A percentile compares a stretch with the other conserved stretches of the same genome.
Evolutionary conservation across 306 rosid genomes (phyloP).

Genomic region (Citrullus colocynthis): DNA sequence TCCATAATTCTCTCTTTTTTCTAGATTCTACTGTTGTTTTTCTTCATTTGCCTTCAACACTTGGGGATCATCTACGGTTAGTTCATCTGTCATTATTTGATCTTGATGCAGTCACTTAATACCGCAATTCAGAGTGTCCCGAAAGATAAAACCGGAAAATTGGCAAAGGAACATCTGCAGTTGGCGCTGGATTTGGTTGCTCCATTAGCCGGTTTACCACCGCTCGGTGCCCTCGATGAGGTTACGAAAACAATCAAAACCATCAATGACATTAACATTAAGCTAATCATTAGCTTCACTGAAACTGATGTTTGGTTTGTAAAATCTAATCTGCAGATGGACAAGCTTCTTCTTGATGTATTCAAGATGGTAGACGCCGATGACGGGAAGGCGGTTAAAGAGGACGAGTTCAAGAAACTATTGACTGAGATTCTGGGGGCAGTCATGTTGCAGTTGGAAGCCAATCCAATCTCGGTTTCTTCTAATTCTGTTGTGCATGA

Average conservation of each 20-base stretch:
- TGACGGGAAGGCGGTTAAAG: constrained; percentile 44
- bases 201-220: constrained; percentile 82
- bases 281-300: background rate
- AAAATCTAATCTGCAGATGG: constrained; percentile 48
- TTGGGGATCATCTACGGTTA: no score
- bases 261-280: background rate
- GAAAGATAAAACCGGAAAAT: constrained; percentile 59
- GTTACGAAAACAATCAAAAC: constrained; percentile 20
- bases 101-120: constrained; percentile 44
- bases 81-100: background rate
- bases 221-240: constrained; percentile 69
- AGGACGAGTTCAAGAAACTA: constrained; percentile 82
- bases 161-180: constrained; percentile 48
- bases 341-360: constrained; percentile 38
- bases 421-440: constrained; percentile 48
- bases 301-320: background rate
- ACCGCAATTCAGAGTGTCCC: constrained; percentile 50
- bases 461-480: constrained; percentile 51
- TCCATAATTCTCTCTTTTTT: no score
- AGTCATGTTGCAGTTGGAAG: constrained; percentile 73
- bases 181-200: constrained; percentile 51
- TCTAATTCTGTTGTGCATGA: constrained; percentile 86
- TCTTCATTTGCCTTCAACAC: no score
- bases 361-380: constrained; percentile 44
- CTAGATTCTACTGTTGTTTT: no score